Percentiles rank a stretch among this genome's conserved stretches.
These are phyloP conservation scores for Parasarocladium wereldwijsianum DNA, from an alignment of 2,329 filamentous ascomycete genomes.

Conservation along the genomic window DNA sequence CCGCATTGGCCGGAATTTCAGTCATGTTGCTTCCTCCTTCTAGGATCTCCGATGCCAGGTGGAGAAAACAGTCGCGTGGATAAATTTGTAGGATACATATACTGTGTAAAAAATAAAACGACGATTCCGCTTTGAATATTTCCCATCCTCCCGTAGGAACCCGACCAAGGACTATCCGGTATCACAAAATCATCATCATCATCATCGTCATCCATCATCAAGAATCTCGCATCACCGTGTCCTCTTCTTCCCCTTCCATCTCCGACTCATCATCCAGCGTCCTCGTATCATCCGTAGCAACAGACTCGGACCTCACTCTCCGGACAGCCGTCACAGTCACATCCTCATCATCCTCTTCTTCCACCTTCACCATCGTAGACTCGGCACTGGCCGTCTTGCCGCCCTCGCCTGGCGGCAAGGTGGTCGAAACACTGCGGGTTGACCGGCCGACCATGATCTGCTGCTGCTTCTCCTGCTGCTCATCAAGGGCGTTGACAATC, in stretches of 20 bases:
- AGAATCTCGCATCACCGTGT: constrained; percentile 8
- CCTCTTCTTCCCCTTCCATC: constrained; percentile 11
- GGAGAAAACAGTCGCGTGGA: no score
- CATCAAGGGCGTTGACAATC: constrained; percentile 47
- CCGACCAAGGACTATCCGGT: no score
- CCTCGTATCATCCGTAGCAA: constrained; percentile 24
- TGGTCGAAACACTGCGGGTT: constrained; percentile 29
- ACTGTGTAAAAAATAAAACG: not conserved
- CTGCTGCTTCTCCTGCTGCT: constrained; percentile 15
- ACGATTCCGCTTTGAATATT: no score
- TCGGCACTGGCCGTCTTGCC: constrained; percentile 22
- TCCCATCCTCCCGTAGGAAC: no score
- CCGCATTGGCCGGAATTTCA: no score
- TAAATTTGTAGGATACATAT: constrained; percentile 2
- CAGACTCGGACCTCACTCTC: constrained; percentile 16
- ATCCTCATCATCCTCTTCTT: constrained; percentile 27
- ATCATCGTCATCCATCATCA: constrained; percentile 7
- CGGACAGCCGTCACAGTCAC: constrained; percentile 16
- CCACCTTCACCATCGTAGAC: constrained; percentile 21
- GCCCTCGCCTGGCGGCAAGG: constrained; percentile 15
- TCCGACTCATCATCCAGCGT: constrained; percentile 24
- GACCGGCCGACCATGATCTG: constrained; percentile 15
- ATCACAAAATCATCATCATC: constrained; percentile 1
- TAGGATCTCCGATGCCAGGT: no score
- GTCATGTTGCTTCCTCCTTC: no score